phyloP scores from a whole-genome alignment of 2,329 filamentous ascomycete genomes.

The Hymenoscyphus albidus region DNA sequence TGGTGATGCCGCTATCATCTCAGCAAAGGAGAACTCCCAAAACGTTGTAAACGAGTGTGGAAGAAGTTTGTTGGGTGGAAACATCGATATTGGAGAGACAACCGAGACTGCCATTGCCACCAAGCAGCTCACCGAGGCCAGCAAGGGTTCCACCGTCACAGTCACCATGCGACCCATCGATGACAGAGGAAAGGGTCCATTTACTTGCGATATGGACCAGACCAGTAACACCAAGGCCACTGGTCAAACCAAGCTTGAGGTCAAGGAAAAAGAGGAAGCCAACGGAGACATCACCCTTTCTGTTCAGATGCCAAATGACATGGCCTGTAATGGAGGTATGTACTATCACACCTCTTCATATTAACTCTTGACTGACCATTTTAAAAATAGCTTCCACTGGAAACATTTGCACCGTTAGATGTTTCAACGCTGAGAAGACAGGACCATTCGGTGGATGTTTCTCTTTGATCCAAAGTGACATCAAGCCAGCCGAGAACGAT shows the following conservation, averaged over 20 bases:
- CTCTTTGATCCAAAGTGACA: constrained; percentile 52
- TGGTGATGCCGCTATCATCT: constrained; percentile 51
- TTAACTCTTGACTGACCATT: background rate
- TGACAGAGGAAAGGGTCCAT: constrained; percentile 52
- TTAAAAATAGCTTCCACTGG: constrained; percentile 46
- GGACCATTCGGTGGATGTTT: constrained; percentile 56
- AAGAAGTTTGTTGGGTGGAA: constrained; percentile 55
- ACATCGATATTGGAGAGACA: constrained; percentile 57
- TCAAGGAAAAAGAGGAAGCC: constrained; percentile 28
- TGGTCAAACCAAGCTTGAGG: constrained; percentile 7
- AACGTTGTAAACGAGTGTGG: constrained; percentile 59
- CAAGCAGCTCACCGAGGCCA: constrained; percentile 46
- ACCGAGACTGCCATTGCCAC: constrained; percentile 49
- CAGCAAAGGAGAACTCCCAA: constrained; percentile 48
- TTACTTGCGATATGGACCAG: constrained; percentile 50
- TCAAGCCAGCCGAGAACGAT: constrained; percentile 40
- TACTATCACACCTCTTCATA: constrained; percentile 7
- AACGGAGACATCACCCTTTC: constrained; percentile 53
- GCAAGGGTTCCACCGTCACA: constrained; percentile 43
- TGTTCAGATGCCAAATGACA: constrained; percentile 47
- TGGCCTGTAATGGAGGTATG: constrained; percentile 50
- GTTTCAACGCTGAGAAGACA: constrained; percentile 49
- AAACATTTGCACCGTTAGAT: constrained; percentile 55
- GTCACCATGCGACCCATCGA: constrained; percentile 53
- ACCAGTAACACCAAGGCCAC: constrained; percentile 38